Percentiles rank a stretch among this genome's conserved stretches.
These are phyloP conservation scores for Arachis stenosperma DNA, from an alignment of 306 rosid species.

Conservation along the genomic window DNA sequence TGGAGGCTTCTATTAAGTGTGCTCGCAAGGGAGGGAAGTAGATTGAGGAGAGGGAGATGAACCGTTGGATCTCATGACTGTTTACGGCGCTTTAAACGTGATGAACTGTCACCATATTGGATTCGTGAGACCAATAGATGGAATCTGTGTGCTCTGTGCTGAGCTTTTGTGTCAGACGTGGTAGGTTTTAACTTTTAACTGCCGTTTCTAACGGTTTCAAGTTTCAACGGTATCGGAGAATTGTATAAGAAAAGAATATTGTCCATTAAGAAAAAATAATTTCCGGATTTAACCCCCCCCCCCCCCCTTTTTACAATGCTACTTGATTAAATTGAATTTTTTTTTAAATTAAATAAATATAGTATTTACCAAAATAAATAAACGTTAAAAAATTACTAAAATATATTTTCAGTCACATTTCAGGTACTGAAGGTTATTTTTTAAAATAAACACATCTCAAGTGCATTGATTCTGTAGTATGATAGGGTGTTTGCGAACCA, in stretches of 20 bases:
- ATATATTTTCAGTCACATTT: too few relatives aligned
- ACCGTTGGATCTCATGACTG: conserved; percentile 45
- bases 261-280: background rate
- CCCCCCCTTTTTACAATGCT: too few relatives aligned
- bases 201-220: conserved; percentile 38
- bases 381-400: too few relatives aligned
- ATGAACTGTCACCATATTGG: conserved; percentile 21
- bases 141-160: conserved; percentile 36
- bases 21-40: background rate
- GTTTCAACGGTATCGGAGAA: background rate
- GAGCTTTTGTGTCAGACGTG: conserved; percentile 30
- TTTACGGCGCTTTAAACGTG: background rate
- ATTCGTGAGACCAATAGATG: background rate
- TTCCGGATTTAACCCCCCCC: too few relatives aligned
- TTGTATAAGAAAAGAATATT: background rate
- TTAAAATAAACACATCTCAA: too few relatives aligned
- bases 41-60: background rate
- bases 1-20: background rate
- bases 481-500: too few relatives aligned
- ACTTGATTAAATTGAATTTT: too few relatives aligned
- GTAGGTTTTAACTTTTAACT: conserved; percentile 47
- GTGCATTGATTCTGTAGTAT: too few relatives aligned
- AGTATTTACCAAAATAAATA: too few relatives aligned
- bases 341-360: too few relatives aligned
- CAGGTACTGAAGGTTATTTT: too few relatives aligned